Evolutionary conservation across 306 rosid genomes (phyloP), one percentile per base, ranked within the genome.

Genomic region (Casuarina equisetifolia): DNA sequence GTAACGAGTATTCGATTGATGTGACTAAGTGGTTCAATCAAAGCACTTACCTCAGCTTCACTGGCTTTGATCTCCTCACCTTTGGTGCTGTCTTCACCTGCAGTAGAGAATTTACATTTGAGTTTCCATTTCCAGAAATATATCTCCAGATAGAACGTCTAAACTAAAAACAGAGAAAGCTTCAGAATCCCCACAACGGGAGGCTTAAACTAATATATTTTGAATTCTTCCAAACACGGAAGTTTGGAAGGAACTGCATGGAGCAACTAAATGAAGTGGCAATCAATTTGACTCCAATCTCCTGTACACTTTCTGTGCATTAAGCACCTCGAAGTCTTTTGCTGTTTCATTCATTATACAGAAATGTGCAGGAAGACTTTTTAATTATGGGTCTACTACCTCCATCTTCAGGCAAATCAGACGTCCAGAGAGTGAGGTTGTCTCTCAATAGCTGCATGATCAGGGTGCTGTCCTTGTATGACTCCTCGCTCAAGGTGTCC

Each of bases 391-490:
- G 32, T 25, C 32, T 0, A 25, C 0, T 91, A 94, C 98, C 98
- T 89, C 98, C 98, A 83, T 94, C 97, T 88, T 94, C 98, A 45
- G 98, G 98, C 84, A 94, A 94, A 86, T 94, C 98, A 7, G 98
- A 94, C 88, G 97, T 94, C 98, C 98, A 94, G 74, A 94, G 97
- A 69, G 98, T 94, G 75, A 94, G 92, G 84, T 94, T 94, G 86
- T 94, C 98, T 90, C 98, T 94, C 90, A 94, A 85, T 86, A 94
- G 80, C 84, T 94, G 98, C 98, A 94, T 94, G 76, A 94, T 94
- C 85, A 92, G 89, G 83, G 98, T 94, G 87, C 98, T 94, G 79
- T 94, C 98, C 88, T 94, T 94, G 88, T 94, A 92, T 52, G 98
- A 94, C 85, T 94, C 98, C 84, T 94, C 98, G 82, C 98, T 94